Base-by-base conservation (phyloP, 441 rosid genomes). In the Adansonia madagascariensis region DNA sequence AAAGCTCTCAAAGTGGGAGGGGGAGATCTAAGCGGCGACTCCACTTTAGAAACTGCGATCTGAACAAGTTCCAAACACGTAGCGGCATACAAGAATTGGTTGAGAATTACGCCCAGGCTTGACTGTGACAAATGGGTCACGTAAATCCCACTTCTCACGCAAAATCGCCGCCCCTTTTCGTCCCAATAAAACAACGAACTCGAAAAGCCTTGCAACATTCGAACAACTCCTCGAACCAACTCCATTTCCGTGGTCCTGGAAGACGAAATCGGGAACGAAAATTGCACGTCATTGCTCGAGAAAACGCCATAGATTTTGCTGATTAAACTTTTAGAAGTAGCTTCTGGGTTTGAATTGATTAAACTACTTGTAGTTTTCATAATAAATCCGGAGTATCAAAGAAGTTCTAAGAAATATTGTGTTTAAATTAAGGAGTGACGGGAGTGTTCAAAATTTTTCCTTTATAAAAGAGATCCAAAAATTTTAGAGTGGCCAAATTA, bases 201-300 rank as follows among this genome's bases (percentile, higher is more conserved):
- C n/a, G 97, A 86, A 10, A 95, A 79, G 12, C 99, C 99, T 81
- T 95, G 98, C 77, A 93, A 67, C 86, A 93, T 91, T 84, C 88
- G 88, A 78, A 91, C 76, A 52, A 88, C 85, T 64, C 92, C 88
- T 70, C 75, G 87, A 44, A 95, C 97, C 88, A 94, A 82, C 80
- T 93, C 93, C 68, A 77, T 67, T 84, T 95, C 99, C 68, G 70
- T 89, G 22, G 92, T 88, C 87, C 86, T 89, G 59, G 80, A 71
- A 75, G 88, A 73, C 14, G 88, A 78, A 41, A 80, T 68, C 17
- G 93, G 91, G 3, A 84, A 80, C n/a, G 86, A 86, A 47, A 89
- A 88, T 60, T 80, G 89, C 18, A 85, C 59, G 12, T 86, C 95
- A 61, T 85, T 85, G 70, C 83, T 84, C 59, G 87, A 79, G 70